Conservation (phyloP, 2,329 filamentous ascomycete species). For the Nemania sp. region DNA sequence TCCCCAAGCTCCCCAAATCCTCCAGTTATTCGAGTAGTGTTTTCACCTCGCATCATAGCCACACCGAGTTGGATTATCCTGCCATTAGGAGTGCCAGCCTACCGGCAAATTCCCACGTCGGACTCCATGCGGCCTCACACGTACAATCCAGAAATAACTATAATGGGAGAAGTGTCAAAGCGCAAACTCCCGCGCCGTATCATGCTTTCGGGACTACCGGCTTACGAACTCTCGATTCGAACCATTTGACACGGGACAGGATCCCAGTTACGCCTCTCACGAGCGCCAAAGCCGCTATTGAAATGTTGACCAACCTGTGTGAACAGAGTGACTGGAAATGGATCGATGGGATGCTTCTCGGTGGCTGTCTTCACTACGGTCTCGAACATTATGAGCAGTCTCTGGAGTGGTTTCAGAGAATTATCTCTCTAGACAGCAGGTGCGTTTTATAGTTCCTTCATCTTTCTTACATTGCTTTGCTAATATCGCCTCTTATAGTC, state of each 20-base stretch:
- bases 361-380: constrained; percentile 91
- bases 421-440: constrained; percentile 67
- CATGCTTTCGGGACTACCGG: constrained; percentile 44
- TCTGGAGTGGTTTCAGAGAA: constrained; percentile 78
- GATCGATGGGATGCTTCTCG: constrained; percentile 92
- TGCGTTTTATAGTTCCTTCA: constrained; percentile 53
- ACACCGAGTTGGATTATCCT: constrained; percentile 32
- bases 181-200: constrained; percentile 42
- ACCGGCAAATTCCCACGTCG: constrained; percentile 31
- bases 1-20: constrained; percentile 63
- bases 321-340: constrained; percentile 86
- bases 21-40: constrained; percentile 37
- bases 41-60: constrained; percentile 39
- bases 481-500: constrained; percentile 60
- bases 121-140: constrained; percentile 31
- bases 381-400: constrained; percentile 85
- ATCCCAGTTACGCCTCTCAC: constrained; percentile 57
- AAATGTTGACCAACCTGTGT: constrained; percentile 79
- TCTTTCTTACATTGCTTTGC: not conserved
- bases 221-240: constrained; percentile 35
- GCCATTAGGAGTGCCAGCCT: constrained; percentile 35
- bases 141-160: constrained; percentile 37
- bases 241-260: constrained; percentile 41
- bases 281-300: constrained; percentile 74
- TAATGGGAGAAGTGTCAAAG: constrained; percentile 38